Evolutionary conservation across 164 flowering plant species (phyloP), one percentile per base, ranked within the genome.

Genomic region (Sextonia rubra): DNA sequence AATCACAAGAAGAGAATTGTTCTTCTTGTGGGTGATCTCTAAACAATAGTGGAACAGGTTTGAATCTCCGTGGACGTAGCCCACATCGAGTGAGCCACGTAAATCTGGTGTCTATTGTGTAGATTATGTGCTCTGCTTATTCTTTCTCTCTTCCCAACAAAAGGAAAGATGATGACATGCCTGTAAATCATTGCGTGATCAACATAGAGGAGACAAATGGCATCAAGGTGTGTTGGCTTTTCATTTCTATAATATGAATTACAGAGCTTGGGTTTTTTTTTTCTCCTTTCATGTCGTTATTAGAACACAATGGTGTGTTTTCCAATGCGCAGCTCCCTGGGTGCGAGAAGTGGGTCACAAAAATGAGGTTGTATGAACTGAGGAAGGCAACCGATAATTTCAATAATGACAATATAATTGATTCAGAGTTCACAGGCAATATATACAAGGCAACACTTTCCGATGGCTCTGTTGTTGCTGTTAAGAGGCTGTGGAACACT

Each of bases 171-270:
- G 86, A 83, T 26, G 32, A n/a, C n/a, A n/a, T 24, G 4, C 4
- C 18, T 12, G 30, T 64, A 18, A 26, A 94, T 69, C 87, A 81
- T 77, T 94, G 98, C 97, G 89, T 96, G 8, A 88, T 75, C 83
- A 82, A 75, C 71, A 77, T 89, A 4, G 84, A 84, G 77, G 92
- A 89, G 72, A 67, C 80, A 20, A 87, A 88, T 75, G 85, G 74
- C 73, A 81, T 88, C 65, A 86, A 94, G 97, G 97, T 69, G 22
- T 56, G 75, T 12, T 64, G 20, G 3, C 17, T 17, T 52, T 22
- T 6, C 47, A 29, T 30, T 27, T 64, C 69, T 66, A 5, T n/a
- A 20, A 60, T 20, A 17, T 18, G 25, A 60, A 60, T 25, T 25
- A 27, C 30, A 27, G 30, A 27, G 30, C 66, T 63, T 17, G 0